phyloP scores from a whole-genome alignment of 1,284 basidiomycete species.

The Melampsora abietis-canadensis region DNA sequence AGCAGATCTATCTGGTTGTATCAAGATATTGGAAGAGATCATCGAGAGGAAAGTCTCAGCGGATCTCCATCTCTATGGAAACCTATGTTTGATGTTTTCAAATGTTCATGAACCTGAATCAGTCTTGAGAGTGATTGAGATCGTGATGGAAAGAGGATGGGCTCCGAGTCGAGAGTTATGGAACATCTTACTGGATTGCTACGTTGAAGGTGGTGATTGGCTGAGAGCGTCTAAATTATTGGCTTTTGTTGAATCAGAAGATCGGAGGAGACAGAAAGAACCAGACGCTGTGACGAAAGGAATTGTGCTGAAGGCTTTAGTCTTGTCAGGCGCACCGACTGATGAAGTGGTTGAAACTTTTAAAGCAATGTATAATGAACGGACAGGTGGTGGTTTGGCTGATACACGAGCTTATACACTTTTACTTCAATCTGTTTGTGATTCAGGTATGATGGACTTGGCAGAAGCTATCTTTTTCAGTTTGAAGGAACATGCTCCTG shows the following conservation, averaged over 20 bases:
- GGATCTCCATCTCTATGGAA: conserved; percentile 64
- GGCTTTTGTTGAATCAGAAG: conserved; percentile 62
- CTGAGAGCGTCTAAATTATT: conserved; percentile 68
- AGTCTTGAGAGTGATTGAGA: conserved; percentile 67
- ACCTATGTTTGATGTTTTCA: conserved; percentile 68
- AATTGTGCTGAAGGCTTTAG: conserved; percentile 78
- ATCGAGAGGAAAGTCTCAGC: conserved; percentile 59
- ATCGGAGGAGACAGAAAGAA: conserved; percentile 49
- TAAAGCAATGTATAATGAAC: conserved; percentile 58
- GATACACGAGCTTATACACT: conserved; percentile 69
- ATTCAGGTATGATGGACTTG: conserved; percentile 65
- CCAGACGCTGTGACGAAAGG: conserved; percentile 61
- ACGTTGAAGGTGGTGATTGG: conserved; percentile 79
- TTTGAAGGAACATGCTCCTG: conserved; percentile 48
- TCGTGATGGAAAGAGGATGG: conserved; percentile 61
- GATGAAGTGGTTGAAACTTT: conserved; percentile 66
- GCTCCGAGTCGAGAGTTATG: conserved; percentile 66
- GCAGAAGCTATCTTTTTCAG: conserved; percentile 67
- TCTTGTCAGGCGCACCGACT: conserved; percentile 75
- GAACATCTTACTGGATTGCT: conserved; percentile 73
- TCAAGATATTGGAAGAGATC: conserved; percentile 66
- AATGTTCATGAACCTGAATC: conserved; percentile 64
- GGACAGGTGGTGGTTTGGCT: conserved; percentile 59
- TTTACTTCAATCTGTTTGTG: conserved; percentile 78
- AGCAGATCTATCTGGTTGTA: conserved; percentile 62